Conservation (phyloP, 805 yeast species). For the Wickerhamomyces bovis region DNA sequence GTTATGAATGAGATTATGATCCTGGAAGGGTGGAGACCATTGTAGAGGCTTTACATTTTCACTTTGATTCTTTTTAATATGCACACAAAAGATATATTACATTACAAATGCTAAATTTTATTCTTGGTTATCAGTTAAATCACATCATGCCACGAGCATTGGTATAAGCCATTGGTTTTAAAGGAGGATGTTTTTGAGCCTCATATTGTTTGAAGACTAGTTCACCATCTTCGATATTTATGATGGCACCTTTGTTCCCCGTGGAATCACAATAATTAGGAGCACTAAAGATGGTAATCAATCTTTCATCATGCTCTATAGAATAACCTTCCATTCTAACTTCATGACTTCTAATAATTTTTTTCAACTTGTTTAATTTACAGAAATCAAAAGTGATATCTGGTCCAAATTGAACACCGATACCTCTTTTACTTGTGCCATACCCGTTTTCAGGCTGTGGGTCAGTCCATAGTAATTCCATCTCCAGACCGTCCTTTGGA, state of each 20-base stretch:
- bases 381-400: conserved; percentile 83
- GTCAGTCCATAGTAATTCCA: conserved; percentile 97
- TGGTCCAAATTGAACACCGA: conserved; percentile 95
- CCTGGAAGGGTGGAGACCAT: too few relatives aligned
- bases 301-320: conserved; percentile 76
- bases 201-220: conserved; percentile 56
- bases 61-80: too few relatives aligned
- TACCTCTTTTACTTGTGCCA: conserved; percentile 86
- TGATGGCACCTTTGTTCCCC: conserved; percentile 86
- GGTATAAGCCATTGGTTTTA: conserved; percentile 93
- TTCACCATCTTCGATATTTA: conserved; percentile 49
- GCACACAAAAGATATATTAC: background rate
- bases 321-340: conserved; percentile 90
- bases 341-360: conserved; percentile 90
- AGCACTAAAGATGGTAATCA: conserved; percentile 94
- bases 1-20: background rate
- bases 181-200: conserved; percentile 85
- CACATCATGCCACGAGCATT: conserved; percentile 21
- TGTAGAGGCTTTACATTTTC: background rate
- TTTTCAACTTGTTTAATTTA: conserved; percentile 61
- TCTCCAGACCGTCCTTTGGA: conserved; percentile 84
- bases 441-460: conserved; percentile 80
- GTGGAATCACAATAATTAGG: conserved; percentile 95
- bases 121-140: background rate
- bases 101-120: background rate